Conservation (phyloP, 306 rosid species). For the Hippophae gyantsensis region DNA sequence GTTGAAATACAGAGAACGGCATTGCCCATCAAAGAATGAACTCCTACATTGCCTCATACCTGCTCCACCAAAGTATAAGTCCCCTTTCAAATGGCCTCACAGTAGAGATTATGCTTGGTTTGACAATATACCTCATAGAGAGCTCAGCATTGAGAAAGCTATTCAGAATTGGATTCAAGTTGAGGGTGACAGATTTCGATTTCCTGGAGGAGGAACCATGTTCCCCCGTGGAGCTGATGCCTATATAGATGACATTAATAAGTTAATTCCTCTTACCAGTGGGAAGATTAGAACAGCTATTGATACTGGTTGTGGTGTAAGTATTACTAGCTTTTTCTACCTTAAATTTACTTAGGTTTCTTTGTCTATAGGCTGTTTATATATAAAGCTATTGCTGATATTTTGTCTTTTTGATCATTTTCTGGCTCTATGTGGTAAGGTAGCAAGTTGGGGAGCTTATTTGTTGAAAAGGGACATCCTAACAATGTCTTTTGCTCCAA, state of each 20-base stretch:
- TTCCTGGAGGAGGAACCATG: constrained; percentile 98
- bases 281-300: constrained; percentile 81
- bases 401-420: not conserved
- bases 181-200: constrained; percentile 75
- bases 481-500: constrained; percentile 93
- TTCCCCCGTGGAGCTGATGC: constrained; percentile 95
- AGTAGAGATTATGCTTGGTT: constrained; percentile 91
- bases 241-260: constrained; percentile 71
- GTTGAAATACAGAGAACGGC: constrained; percentile 90
- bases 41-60: constrained; percentile 61
- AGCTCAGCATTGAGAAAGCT: constrained; percentile 90
- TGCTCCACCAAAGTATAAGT: constrained; percentile 81
- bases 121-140: constrained; percentile 86
- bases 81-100: constrained; percentile 95
- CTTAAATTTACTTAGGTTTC: not conserved
- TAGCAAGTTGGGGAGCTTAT: constrained; percentile 98
- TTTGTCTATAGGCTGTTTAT: no score
- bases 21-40: constrained; percentile 78
- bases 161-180: constrained; percentile 94
- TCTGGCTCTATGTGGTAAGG: constrained; percentile 32
- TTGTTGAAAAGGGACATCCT: constrained; percentile 65
- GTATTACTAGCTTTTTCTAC: constrained; percentile 16
- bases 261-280: constrained; percentile 63
- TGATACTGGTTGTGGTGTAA: constrained; percentile 99
- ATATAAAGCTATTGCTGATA: constrained; percentile 8